Base-by-base conservation (phyloP, 345 rosid species). In the Eucalyptus pauciflora region DNA sequence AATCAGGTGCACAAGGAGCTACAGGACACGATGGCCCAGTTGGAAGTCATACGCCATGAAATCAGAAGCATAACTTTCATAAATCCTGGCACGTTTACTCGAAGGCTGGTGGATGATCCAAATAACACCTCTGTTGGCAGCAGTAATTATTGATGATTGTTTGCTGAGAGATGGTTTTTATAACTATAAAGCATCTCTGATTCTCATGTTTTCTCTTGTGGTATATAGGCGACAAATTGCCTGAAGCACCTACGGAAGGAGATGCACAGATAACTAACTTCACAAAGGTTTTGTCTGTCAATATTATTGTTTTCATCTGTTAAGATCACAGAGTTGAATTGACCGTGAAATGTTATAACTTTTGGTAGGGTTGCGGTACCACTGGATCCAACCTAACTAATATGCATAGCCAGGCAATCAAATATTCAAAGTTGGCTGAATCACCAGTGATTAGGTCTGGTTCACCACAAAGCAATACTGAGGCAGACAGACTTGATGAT, bases 31-130 rank as follows among this genome's bases (percentile, higher is more conserved):
- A 92, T 94, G 93, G 95, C 98, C 85, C 98, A 97, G 62, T 86
- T 97, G 48, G 99, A 96, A 83, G 98, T 98, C 49, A 97, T 97
- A 86, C 96, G 98, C 80, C 92, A 97, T 89, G 99, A 96, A 90
- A 94, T 97, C 18, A 91, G 95, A 64, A 95, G 96, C 88, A 91
- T 94, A 51, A 96, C 99, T 86, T 83, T 95, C 20, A 91, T 96
- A 91, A 94, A 93, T 90, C 94, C 98, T 4, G 94, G 94, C 92
- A 98, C 99, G 18, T 86, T 92, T 92, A 96, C 98, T 87, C 94
- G 96, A 87, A 96, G 94, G 89, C 91, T 94, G 25, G 91, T 94
- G 64, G 96, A 95, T 24, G 87, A 91, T 88, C 45, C 92, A 89
- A 93, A 91, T 85, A 87, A 89, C 85, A 33, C 76, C 79, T 87